These are phyloP conservation scores for Melaleuca quinquenervia DNA, from an alignment of 345 rosid genomes.

Conservation along the genomic window DNA sequence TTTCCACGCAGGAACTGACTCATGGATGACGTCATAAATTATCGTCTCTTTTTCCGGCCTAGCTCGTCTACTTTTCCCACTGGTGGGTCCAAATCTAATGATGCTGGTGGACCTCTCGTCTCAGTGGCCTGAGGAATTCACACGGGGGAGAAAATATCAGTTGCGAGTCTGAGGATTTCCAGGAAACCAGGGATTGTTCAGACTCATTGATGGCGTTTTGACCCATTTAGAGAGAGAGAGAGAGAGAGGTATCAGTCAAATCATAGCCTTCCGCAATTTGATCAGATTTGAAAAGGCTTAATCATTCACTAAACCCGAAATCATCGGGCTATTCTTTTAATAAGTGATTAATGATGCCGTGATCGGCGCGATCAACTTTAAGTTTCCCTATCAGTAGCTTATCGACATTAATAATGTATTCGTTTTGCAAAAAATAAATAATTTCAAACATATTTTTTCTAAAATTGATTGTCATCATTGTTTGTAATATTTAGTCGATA, in stretches of 20 bases:
- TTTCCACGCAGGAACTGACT: neutral
- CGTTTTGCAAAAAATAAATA: too few species aligned
- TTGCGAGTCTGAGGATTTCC: neutral
- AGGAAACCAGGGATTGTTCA: neutral
- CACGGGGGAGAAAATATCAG: neutral
- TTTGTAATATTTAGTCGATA: too few species aligned
- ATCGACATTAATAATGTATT: too few species aligned
- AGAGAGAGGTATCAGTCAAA: neutral
- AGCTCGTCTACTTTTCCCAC: neutral
- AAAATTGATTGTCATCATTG: too few species aligned
- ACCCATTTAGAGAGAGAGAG: too few species aligned
- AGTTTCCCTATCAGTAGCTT: too few species aligned
- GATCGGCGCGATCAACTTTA: too few species aligned
- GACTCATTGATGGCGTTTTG: too few species aligned
- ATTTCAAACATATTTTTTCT: too few species aligned
- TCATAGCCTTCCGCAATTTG: neutral
- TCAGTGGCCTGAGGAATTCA: neutral
- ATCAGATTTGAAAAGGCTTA: neutral
- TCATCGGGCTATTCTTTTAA: neutral
- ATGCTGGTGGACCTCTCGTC: neutral
- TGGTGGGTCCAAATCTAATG: neutral
- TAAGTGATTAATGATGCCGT: neutral
- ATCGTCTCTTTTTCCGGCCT: neutral
- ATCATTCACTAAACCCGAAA: neutral
- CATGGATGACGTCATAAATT: neutral